Evolutionary conservation across 495 filamentous ascomycete species (phyloP).

Genomic region (Sporormia fimetaria): DNA sequence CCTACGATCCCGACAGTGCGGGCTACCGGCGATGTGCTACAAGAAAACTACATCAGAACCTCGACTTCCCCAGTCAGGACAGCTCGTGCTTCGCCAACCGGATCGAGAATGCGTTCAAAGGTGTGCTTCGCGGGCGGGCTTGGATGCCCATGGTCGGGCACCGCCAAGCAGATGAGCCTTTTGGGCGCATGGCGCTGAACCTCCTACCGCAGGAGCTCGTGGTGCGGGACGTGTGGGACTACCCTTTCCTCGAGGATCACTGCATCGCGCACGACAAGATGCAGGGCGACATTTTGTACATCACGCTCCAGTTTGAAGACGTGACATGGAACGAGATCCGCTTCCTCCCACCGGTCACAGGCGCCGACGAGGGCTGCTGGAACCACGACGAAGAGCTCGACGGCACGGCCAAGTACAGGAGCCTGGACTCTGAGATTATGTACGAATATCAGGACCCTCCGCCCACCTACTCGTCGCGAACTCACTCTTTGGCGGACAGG

Average conservation of each 20-base stretch:
- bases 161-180: conserved; percentile 20
- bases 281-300: conserved; percentile 28
- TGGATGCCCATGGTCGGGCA: conserved; percentile 27
- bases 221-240: conserved; percentile 25
- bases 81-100: conserved; percentile 23
- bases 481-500: conserved; percentile 22
- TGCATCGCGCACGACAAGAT: conserved; percentile 30
- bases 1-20: conserved; percentile 25
- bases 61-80: conserved; percentile 22
- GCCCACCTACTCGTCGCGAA: conserved; percentile 25
- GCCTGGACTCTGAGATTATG: conserved; percentile 25
- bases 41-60: conserved; percentile 24
- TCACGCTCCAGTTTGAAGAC: conserved; percentile 24
- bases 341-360: conserved; percentile 19
- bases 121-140: conserved; percentile 21
- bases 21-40: conserved; percentile 25
- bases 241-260: conserved; percentile 27
- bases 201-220: conserved; percentile 23
- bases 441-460: conserved; percentile 28
- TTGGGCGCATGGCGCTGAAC: conserved; percentile 18
- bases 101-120: conserved; percentile 23
- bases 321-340: conserved; percentile 26
- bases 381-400: conserved; percentile 24
- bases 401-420: conserved; percentile 22
- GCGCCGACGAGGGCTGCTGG: conserved; percentile 26